Conservation (phyloP, 805 yeast genomes). For the Metschnikowia amazonensis region DNA sequence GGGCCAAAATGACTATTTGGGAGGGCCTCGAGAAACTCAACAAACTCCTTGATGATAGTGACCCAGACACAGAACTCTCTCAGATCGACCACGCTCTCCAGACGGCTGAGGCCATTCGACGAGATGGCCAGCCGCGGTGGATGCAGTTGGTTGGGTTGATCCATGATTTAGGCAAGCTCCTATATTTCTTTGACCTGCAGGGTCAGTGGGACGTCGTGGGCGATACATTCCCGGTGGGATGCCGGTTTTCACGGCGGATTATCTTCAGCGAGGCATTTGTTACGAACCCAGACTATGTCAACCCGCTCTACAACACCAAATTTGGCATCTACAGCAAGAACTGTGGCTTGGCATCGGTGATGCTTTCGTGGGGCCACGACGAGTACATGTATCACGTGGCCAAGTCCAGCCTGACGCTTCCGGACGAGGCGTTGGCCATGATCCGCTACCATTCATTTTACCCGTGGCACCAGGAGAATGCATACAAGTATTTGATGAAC, state of each 20-base stretch:
- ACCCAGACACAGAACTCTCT: constrained; percentile 71
- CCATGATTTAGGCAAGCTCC: constrained; percentile 66
- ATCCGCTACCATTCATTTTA: constrained; percentile 71
- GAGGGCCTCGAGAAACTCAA: constrained; percentile 62
- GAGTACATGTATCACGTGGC: constrained; percentile 75
- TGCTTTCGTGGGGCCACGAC: constrained; percentile 78
- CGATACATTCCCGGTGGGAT: constrained; percentile 74
- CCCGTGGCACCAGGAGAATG: constrained; percentile 73
- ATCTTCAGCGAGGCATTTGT: constrained; percentile 59
- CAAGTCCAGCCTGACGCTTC: constrained; percentile 57
- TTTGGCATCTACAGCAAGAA: constrained; percentile 61
- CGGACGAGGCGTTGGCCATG: constrained; percentile 68
- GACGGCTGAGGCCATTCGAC: constrained; percentile 70
- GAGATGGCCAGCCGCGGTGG: constrained; percentile 70
- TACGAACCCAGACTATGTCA: constrained; percentile 55
- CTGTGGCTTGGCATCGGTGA: constrained; percentile 66
- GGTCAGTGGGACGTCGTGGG: constrained; percentile 85
- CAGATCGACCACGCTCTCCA: constrained; percentile 74
- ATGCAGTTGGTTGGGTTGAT: constrained; percentile 70
- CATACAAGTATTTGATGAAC: constrained; percentile 61
- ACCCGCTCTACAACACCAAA: constrained; percentile 63
- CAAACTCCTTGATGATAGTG: constrained; percentile 63
- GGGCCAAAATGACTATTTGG: constrained; percentile 71
- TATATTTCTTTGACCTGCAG: constrained; percentile 65
- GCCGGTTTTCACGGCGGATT: constrained; percentile 55